Percentiles rank a stretch among this genome's conserved stretches.
Evolutionary conservation across 2,329 filamentous ascomycete species (phyloP).

Genomic region (Fusarium sp.): DNA sequence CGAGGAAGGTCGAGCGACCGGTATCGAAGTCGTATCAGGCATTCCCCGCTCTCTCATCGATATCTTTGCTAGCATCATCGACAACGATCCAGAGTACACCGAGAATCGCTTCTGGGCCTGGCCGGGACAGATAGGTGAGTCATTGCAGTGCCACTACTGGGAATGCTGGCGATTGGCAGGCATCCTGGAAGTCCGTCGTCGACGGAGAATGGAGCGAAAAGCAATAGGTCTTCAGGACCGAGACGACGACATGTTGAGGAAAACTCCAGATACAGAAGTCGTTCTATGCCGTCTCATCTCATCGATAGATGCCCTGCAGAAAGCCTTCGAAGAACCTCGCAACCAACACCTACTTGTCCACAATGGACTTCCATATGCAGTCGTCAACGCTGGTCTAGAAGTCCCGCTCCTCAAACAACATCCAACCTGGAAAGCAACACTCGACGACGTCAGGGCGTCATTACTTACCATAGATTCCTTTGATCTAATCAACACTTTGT

Average conservation of each 20-base stretch:
- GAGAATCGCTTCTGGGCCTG: slow-evolving; percentile 37
- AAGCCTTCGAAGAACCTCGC: slow-evolving; percentile 35
- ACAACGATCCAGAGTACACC: slow-evolving; percentile 39
- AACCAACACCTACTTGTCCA: slow-evolving; percentile 37
- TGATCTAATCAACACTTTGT: slow-evolving; percentile 24
- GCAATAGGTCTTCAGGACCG: background rate
- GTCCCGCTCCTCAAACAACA: slow-evolving; percentile 33
- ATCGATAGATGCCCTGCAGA: slow-evolving; percentile 38
- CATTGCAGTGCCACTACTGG: slow-evolving; percentile 38
- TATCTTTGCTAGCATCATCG: slow-evolving; percentile 31
- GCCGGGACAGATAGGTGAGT: slow-evolving; percentile 40
- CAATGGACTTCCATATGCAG: slow-evolving; percentile 36
- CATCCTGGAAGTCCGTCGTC: slow-evolving; percentile 39
- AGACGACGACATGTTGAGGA: background rate
- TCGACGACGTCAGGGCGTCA: slow-evolving; percentile 27
- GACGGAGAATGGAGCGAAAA: slow-evolving; percentile 23
- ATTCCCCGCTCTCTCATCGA: slow-evolving; percentile 38
- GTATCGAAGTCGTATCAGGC: slow-evolving; percentile 37
- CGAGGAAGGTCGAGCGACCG: slow-evolving; percentile 12
- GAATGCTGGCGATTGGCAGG: slow-evolving; percentile 41
- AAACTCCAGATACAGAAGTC: slow-evolving; percentile 25
- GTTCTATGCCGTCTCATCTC: slow-evolving; percentile 40
- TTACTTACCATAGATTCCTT: slow-evolving; percentile 25
- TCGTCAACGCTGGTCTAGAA: slow-evolving; percentile 35
- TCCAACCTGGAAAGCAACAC: slow-evolving; percentile 29